A percentile compares a stretch with the other conserved stretches of the same genome.
These are phyloP conservation scores for Parascedosporium putredinis DNA, from an alignment of 2,329 filamentous ascomycete species.

Conservation along the genomic window DNA sequence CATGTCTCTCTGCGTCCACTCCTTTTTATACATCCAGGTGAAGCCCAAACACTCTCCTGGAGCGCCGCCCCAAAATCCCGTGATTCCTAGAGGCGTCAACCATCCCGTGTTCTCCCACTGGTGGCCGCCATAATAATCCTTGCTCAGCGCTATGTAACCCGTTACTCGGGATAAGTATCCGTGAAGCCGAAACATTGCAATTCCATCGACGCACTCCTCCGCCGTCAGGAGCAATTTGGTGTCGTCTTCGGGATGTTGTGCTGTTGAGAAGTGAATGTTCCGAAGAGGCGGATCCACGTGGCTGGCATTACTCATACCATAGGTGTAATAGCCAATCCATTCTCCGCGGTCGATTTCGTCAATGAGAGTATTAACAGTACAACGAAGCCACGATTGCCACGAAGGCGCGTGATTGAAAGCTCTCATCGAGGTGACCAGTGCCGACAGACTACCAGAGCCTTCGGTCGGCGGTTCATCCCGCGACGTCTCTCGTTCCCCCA, in stretches of 20 bases:
- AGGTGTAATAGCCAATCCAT: background rate
- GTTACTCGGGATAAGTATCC: background rate
- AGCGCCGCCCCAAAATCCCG: background rate
- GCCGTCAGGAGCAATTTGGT: background rate
- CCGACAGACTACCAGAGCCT: background rate
- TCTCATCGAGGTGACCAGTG: background rate
- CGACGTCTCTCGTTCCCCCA: too few relatives aligned
- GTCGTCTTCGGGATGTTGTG: background rate
- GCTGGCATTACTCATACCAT: background rate
- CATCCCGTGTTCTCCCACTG: background rate
- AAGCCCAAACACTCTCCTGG: background rate
- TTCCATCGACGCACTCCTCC: background rate
- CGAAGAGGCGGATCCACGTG: background rate
- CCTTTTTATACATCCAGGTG: background rate
- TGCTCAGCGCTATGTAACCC: background rate
- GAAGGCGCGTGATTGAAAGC: background rate
- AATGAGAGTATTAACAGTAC: background rate
- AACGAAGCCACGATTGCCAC: background rate
- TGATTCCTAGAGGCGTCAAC: background rate
- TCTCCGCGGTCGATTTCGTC: background rate
- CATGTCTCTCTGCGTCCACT: too few relatives aligned
- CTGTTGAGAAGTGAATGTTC: background rate
- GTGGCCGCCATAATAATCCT: background rate
- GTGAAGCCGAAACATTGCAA: background rate
- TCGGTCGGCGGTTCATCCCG: background rate